phyloP scores from a whole-genome alignment of 1,284 basidiomycete genomes.

The Meira nashicola region DNA sequence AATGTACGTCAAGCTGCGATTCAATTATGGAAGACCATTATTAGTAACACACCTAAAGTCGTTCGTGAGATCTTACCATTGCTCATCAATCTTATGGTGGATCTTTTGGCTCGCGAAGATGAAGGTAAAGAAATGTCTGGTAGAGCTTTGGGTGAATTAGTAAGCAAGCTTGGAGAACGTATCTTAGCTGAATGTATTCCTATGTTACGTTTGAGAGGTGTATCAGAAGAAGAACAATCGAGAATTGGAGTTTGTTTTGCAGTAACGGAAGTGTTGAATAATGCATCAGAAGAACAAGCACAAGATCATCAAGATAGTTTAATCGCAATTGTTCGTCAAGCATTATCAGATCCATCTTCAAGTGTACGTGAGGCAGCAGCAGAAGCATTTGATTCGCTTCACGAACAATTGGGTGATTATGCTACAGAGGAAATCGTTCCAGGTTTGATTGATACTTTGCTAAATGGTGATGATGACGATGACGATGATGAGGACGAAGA shows the following conservation, averaged over 20 bases:
- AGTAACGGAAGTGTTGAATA: slow-evolving; percentile 83
- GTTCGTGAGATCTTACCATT: slow-evolving; percentile 91
- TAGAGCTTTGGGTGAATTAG: slow-evolving; percentile 63
- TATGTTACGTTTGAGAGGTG: slow-evolving; percentile 62
- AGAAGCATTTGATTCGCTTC: slow-evolving; percentile 85
- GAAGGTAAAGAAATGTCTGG: slow-evolving; percentile 82
- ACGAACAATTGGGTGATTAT: slow-evolving; percentile 80
- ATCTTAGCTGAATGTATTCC: slow-evolving; percentile 79
- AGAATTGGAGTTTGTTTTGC: slow-evolving; percentile 84
- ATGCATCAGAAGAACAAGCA: slow-evolving; percentile 74
- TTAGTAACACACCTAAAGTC: slow-evolving; percentile 64
- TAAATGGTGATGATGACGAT: slow-evolving; percentile 52
- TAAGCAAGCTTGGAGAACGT: slow-evolving; percentile 92
- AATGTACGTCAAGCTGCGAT: slow-evolving; percentile 85
- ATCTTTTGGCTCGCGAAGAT: slow-evolving; percentile 64
- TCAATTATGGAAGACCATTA: slow-evolving; percentile 97
- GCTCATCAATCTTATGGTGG: slow-evolving; percentile 61
- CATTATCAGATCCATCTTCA: slow-evolving; percentile 81
- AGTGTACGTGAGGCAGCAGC: slow-evolving; percentile 88
- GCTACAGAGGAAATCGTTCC: slow-evolving; percentile 97
- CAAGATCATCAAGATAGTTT: slow-evolving; percentile 88
- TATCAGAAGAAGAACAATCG: slow-evolving; percentile 68
- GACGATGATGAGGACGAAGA: slow-evolving; percentile 7
- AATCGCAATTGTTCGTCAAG: slow-evolving; percentile 68
- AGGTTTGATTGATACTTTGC: slow-evolving; percentile 81